Base-by-base conservation (phyloP, 768 basidiomycete genomes). In the Russula sp. region DNA sequence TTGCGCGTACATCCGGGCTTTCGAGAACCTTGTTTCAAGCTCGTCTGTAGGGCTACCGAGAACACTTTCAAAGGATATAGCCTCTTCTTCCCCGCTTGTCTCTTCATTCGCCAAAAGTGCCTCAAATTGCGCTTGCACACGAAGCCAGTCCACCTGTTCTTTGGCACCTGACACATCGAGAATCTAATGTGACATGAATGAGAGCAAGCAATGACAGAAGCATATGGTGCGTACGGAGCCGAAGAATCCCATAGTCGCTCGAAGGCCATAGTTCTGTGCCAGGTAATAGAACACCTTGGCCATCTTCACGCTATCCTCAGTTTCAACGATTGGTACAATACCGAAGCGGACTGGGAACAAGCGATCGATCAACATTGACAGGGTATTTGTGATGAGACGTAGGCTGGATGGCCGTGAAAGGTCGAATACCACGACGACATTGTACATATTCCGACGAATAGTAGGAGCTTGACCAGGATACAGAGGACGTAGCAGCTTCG, bases 271-370 rank as follows among this genome's bases (percentile, higher is more conserved):
- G 40, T 60, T 61, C 38, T 65, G 40, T 13, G 28, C 40, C n/a
- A 67, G 22, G 44, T 44, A 52, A 38, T 1, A 71, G 73, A 79
- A 81, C 76, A 67, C 79, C 76, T 52, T 80, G 76, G 4, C 76
- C 59, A 65, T 65, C 26, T 44, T 52, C 55, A 67, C 72, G 40
- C 63, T 76, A 78, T 84, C 76, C 10, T 79, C 78, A 0, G 74
- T 79, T 61, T 87, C 84, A 3, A 85, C 73, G 38, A 85, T 75
- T 1, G 93, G 94, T 2, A 95, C 92, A 53, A 98, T 72, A 14
- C 96, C 96, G 73, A 94, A 94, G 20, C 92, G 80, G 67, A 94
- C 82, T 0, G 94, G 92, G 50, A 92, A 78, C 18, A 80, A 82
- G 38, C 92, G 80, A 32, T 83, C 76, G 57, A 98, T 85, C 72